These are phyloP conservation scores for Leccinum solheimii DNA, from an alignment of 1,284 basidiomycete genomes.

Conservation along the genomic window DNA sequence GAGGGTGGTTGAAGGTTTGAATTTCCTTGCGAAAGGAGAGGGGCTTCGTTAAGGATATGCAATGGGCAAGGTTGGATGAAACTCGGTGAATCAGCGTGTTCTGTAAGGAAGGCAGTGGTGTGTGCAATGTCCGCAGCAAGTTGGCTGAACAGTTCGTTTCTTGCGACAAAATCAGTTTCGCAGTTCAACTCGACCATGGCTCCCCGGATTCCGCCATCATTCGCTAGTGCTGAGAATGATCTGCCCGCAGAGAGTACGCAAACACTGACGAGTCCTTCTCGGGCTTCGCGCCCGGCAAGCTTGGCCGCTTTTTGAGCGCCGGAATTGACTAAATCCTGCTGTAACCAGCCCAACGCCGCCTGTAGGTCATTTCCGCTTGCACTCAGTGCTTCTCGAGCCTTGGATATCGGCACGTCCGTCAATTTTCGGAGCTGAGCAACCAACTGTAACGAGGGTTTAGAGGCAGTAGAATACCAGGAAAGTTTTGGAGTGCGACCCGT, in stretches of 20 bases:
- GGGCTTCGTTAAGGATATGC: slow-evolving; percentile 64
- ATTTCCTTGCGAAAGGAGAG: slow-evolving; percentile 56
- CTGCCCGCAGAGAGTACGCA: slow-evolving; percentile 67
- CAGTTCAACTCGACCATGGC: slow-evolving; percentile 93
- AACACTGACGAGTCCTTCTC: slow-evolving; percentile 79
- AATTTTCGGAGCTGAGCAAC: slow-evolving; percentile 85
- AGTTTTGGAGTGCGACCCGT: slow-evolving; percentile 1
- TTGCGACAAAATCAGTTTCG: slow-evolving; percentile 95
- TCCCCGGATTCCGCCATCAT: slow-evolving; percentile 62
- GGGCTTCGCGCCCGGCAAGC: slow-evolving; percentile 70
- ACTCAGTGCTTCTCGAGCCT: slow-evolving; percentile 86
- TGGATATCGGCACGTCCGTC: slow-evolving; percentile 79
- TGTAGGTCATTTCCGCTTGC: slow-evolving; percentile 75
- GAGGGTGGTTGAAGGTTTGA: slow-evolving; percentile 38
- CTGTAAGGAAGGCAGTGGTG: slow-evolving; percentile 80
- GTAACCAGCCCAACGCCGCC: slow-evolving; percentile 79
- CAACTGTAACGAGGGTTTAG: slow-evolving; percentile 65
- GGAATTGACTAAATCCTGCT: slow-evolving; percentile 67
- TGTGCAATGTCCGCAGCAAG: slow-evolving; percentile 83
- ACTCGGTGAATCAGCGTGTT: slow-evolving; percentile 40
- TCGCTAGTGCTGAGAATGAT: slow-evolving; percentile 30
- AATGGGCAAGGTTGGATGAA: slow-evolving; percentile 47
- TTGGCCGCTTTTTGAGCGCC: slow-evolving; percentile 85
- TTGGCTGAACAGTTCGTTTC: slow-evolving; percentile 81
- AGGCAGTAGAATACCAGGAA: slow-evolving; percentile 40